Percentiles rank a stretch among this genome's conserved stretches.
Conservation (phyloP, 257 asterid genomes). For the Misopates orontium region DNA sequence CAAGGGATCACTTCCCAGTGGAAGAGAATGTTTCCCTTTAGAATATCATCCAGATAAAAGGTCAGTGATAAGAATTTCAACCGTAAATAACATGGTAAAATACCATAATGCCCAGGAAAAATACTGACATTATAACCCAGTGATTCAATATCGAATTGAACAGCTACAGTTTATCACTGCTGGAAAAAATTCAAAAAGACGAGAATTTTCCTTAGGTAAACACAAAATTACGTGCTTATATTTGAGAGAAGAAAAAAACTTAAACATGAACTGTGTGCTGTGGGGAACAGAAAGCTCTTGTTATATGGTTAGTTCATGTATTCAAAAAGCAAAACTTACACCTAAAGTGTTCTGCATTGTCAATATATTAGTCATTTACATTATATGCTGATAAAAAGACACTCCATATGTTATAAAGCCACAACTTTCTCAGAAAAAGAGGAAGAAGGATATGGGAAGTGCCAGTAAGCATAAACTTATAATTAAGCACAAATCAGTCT, state of each 20-base stretch:
- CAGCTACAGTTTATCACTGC: background rate
- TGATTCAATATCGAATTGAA: background rate
- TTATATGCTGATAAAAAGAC: no score
- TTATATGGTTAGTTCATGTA: background rate
- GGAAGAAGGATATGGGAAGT: conserved; percentile 3
- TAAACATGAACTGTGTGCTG: background rate
- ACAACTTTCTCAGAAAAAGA: background rate
- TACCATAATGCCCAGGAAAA: background rate
- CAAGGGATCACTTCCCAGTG: background rate
- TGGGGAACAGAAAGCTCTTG: background rate
- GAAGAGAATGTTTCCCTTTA: background rate
- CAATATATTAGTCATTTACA: background rate
- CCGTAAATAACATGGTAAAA: background rate
- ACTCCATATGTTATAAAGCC: background rate
- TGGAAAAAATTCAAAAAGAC: background rate
- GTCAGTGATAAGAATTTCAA: conserved; percentile 5
- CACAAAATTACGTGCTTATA: background rate
- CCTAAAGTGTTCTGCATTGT: background rate
- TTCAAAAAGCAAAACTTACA: background rate
- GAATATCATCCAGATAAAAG: conserved; percentile 1
- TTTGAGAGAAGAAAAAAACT: no score
- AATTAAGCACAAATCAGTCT: conserved; percentile 3
- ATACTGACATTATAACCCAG: conserved; percentile 4
- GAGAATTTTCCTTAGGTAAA: background rate
- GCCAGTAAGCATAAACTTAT: conserved; percentile 7